phyloP scores from a whole-genome alignment of 306 rosid species.

The Ormosia emarginata region DNA sequence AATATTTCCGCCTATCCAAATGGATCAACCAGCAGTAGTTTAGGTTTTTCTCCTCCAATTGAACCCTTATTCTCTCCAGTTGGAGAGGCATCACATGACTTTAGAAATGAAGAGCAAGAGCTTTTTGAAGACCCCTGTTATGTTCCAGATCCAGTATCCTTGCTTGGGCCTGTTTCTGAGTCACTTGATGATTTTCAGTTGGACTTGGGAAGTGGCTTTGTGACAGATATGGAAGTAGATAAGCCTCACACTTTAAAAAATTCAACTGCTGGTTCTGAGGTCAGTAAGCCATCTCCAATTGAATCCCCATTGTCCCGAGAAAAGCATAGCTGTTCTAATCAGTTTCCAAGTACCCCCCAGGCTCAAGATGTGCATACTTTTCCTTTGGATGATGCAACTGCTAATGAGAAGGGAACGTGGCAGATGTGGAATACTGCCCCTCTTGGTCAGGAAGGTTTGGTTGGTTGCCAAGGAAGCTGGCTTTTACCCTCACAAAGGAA shows the following conservation, averaged over 20 bases:
- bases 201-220: conserved; percentile 67
- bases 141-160: conserved; percentile 78
- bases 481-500: conserved; percentile 61
- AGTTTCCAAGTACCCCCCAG: conserved; percentile 43
- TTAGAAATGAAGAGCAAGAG: conserved; percentile 75
- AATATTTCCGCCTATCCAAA: conserved; percentile 53
- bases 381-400: conserved; percentile 48
- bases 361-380: conserved; percentile 49
- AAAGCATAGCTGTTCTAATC: conserved; percentile 57
- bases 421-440: conserved; percentile 93
- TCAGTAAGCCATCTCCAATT: conserved; percentile 84
- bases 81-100: conserved; percentile 53
- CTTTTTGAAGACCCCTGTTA: conserved; percentile 95
- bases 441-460: conserved; percentile 89
- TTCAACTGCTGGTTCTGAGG: conserved; percentile 58
- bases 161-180: conserved; percentile 97
- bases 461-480: conserved; percentile 85
- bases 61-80: conserved; percentile 67
- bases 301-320: conserved; percentile 93
- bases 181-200: conserved; percentile 88
- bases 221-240: conserved; percentile 47
- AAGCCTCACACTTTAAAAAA: conserved; percentile 57
- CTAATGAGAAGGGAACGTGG: conserved; percentile 83
- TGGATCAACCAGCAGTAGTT: conserved; percentile 51
- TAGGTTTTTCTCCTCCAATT: conserved; percentile 85